Base-by-base conservation (phyloP, 306 rosid species). In the Heteromeles arbutifolia region DNA sequence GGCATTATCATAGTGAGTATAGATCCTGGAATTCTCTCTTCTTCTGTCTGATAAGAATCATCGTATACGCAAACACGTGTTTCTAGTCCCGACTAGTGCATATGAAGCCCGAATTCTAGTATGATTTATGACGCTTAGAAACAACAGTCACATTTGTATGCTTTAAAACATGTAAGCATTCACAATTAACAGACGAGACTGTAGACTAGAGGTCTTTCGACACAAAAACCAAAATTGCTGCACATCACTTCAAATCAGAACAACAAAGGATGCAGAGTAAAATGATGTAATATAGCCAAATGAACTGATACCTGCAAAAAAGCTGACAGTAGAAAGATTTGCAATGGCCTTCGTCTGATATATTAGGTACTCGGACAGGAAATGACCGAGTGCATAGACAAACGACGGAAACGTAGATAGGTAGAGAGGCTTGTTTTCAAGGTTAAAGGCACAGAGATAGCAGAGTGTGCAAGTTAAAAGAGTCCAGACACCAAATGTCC, bases 401-500 rank as follows among this genome's bases (percentile, higher is more conserved):
- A 95, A 95, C 34, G 97, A 95, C 72, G 89, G 83, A 75, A 95
- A 84, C 26, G 97, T 92, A 65, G 92, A 93, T 72, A 86, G 74
- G 84, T 95, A 95, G 28, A 95, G 87, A 58, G 97, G 97, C 81
- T 82, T 95, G 78, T 92, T 92, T 13, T 95, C 96, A 74, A 95
- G 99, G 83, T 95, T 92, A 82, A 95, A 88, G 65, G 97, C 97
- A 65, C 96, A 90, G 25, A 95, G 86, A 78, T 85, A 92, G 88
- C 97, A 95, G 63, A 95, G 99, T 18, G 97, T 95, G 89, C 97
- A 92, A 72, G 97, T 92, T 77, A 92, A 78, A 69, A 95, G 88
- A 10, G 97, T 89, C 99, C 99, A 95, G 34, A 89, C 85, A 67
- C 97, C 97, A 83, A 95, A 92, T 74, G 99, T 92, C 73, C 97